Base-by-base conservation (phyloP, 805 yeast genomes). In the Spathaspora girioi region DNA sequence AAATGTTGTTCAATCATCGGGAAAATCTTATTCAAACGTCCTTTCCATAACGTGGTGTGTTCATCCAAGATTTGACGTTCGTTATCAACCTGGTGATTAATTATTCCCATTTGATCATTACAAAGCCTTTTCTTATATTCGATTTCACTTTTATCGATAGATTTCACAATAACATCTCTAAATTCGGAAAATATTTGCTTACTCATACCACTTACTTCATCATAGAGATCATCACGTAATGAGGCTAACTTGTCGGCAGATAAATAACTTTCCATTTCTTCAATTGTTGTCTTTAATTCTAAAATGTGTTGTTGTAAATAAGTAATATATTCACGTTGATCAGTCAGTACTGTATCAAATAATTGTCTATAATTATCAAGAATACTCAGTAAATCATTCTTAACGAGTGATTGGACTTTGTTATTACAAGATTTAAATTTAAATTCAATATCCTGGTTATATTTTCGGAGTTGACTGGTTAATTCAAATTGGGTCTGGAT, bases 181-280 rank as follows among this genome's bases (percentile, higher is more conserved):
- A 35, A 35, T 9, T 35, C 40, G 14, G 40, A n/a, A 35, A 35
- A 35, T 14, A 35, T n/a, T 15, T n/a, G 40, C 8, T 35, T 4
- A n/a, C 18, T 35, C 14, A 35, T 14, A 11, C 17, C 40, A 35
- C 9, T 35, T n/a, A 35, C 18, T n/a, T n/a, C 18, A 10, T 35
- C 9, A 35, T 11, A 35, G 11, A 35, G 8, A 15, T 7, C 14
- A 35, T 3, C 8, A 14, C 40, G 19, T 31, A 43, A n/a, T 3
- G 35, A 10, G 10, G 17, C 12, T 15, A 61, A 50, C 43, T 56
- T 56, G 18, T 60, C 59, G 12, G 57, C 55, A 32, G 44, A 41
- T 17, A 61, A 53, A 41, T 53, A 61, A 3, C 54, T 54, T 8
- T 59, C 48, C 3, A 61, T 29, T 44, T 54, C 52, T 19, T 55